Evolutionary conservation across 164 flowering plant species (phyloP).

Genomic region (Cinnamomum micranthum): DNA sequence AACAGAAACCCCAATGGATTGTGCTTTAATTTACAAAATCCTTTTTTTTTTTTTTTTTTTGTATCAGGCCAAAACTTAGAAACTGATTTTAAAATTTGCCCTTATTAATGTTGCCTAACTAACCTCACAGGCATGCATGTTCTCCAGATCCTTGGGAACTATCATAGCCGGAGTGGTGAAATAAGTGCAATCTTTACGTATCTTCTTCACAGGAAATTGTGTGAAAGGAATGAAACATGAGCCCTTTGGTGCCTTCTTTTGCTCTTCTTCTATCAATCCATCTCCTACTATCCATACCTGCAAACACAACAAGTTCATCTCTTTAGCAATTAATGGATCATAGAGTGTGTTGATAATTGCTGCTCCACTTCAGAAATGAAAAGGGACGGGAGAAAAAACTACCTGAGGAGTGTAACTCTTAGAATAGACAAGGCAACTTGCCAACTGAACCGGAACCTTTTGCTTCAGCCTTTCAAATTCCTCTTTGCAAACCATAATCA

Average conservation of each 20-base stretch:
- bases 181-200: slow-evolving; percentile 53
- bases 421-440: slow-evolving; percentile 12
- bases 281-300: slow-evolving; percentile 57
- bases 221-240: slow-evolving; percentile 47
- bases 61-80: too few species aligned
- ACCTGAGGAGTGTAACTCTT: slow-evolving; percentile 15
- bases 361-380: neutral
- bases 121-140: slow-evolving; percentile 74
- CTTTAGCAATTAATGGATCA: neutral
- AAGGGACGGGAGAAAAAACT: neutral
- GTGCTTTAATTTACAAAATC: too few species aligned
- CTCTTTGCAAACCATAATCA: slow-evolving; percentile 11
- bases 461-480: slow-evolving; percentile 22
- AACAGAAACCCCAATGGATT: too few species aligned
- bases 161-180: slow-evolving; percentile 52
- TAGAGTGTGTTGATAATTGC: too few species aligned
- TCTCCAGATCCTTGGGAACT: slow-evolving; percentile 41
- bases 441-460: slow-evolving; percentile 6
- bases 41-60: too few species aligned
- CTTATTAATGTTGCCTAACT: slow-evolving; percentile 1
- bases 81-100: too few species aligned
- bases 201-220: slow-evolving; percentile 35
- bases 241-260: slow-evolving; percentile 40
- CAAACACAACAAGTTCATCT: neutral
- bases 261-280: slow-evolving; percentile 36